Evolutionary conservation across 2,329 filamentous ascomycete genomes (phyloP).

Genomic region (Colletotrichum sp.): DNA sequence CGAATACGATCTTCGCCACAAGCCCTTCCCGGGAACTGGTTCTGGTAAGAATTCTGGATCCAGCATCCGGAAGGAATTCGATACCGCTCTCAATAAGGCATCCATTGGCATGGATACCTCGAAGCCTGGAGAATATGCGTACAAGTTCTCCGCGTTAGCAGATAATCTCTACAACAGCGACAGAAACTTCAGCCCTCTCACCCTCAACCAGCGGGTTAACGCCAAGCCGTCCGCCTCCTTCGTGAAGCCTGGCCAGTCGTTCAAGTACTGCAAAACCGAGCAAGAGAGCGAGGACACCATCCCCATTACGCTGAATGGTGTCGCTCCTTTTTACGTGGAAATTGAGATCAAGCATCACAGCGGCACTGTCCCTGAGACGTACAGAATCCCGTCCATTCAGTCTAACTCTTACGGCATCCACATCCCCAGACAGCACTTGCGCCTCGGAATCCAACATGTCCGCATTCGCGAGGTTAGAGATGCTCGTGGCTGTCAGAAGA

Average conservation of each 20-base stretch:
- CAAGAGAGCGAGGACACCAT: constrained; percentile 84
- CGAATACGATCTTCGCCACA: constrained; percentile 3
- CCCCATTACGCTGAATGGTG: constrained; percentile 81
- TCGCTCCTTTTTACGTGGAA: constrained; percentile 88
- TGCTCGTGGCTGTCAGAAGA: constrained; percentile 82
- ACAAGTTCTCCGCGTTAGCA: constrained; percentile 81
- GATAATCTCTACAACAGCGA: constrained; percentile 87
- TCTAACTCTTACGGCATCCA: constrained; percentile 77
- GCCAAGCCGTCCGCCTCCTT: constrained; percentile 84
- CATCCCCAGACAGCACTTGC: constrained; percentile 84
- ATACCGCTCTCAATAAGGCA: constrained; percentile 76
- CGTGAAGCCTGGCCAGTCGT: constrained; percentile 85
- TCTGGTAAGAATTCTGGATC: neutral
- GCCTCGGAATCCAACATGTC: constrained; percentile 87
- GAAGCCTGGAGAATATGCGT: constrained; percentile 83
- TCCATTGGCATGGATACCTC: constrained; percentile 86
- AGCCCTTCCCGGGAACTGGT: constrained; percentile 35
- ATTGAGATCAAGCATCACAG: constrained; percentile 93
- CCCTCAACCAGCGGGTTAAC: constrained; percentile 83
- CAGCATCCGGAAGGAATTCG: constrained; percentile 66
- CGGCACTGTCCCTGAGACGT: constrained; percentile 77
- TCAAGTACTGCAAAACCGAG: constrained; percentile 93
- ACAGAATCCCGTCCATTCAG: constrained; percentile 81
- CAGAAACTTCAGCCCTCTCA: constrained; percentile 68
- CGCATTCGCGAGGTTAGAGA: constrained; percentile 91